Conservation (phyloP, 2,329 filamentous ascomycete species). For the Chaetomium olivaceum region DNA sequence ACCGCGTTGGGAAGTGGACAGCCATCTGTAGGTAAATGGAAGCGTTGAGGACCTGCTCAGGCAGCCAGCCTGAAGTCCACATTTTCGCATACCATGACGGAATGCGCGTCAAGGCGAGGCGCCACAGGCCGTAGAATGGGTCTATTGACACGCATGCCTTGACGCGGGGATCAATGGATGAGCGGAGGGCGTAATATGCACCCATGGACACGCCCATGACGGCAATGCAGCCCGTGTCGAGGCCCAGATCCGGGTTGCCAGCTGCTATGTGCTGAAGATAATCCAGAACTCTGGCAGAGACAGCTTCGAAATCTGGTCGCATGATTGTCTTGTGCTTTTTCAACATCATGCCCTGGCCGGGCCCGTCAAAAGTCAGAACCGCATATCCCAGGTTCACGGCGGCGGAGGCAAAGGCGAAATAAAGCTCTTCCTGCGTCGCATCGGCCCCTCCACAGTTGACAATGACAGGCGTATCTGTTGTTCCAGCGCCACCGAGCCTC, state of each 20-base stretch:
- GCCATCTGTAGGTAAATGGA: background rate
- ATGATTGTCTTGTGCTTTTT: background rate
- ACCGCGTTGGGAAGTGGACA: background rate
- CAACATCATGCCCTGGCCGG: background rate
- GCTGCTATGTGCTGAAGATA: background rate
- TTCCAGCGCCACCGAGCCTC: no score
- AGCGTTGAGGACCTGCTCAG: background rate
- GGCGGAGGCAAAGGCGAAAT: background rate
- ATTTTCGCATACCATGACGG: background rate
- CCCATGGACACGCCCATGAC: background rate
- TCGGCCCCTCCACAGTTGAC: background rate
- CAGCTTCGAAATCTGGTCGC: background rate
- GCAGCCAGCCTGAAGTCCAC: background rate
- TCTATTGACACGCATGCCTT: background rate
- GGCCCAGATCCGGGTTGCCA: background rate
- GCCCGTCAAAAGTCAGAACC: background rate
- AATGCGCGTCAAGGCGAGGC: background rate
- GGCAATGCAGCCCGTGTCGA: background rate
- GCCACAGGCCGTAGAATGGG: background rate
- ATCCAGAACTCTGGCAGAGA: background rate
- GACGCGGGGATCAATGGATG: background rate
- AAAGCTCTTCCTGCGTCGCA: background rate
- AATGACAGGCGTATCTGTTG: no score
- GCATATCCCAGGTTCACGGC: background rate
- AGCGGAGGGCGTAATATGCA: background rate